Percentiles rank a stretch among this genome's conserved stretches.
phyloP scores from a whole-genome alignment of 2,329 filamentous ascomycete species.

The Beauveria scarabaeidicola region DNA sequence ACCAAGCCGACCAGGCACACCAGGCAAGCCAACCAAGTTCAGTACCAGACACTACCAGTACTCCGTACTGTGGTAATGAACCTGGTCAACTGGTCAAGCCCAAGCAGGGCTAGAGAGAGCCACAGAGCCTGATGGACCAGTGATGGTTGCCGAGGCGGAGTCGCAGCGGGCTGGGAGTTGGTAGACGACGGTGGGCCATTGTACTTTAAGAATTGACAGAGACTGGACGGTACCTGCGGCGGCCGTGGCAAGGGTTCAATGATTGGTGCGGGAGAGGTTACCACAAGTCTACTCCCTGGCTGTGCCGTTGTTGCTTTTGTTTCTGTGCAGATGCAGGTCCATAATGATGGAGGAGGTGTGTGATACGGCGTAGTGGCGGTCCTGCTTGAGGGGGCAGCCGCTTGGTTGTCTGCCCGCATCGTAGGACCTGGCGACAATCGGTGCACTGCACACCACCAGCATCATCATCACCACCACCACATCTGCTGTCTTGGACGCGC shows the following conservation, averaged over 20 bases:
- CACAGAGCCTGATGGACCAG: not conserved
- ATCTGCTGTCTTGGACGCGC: not conserved
- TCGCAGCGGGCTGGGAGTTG: not conserved
- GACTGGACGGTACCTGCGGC: slow-evolving; percentile 7
- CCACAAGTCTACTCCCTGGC: not conserved
- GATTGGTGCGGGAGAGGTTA: not conserved
- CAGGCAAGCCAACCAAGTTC: not conserved
- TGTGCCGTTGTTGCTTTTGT: slow-evolving; percentile 8
- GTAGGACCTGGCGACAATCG: not conserved
- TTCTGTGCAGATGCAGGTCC: not conserved
- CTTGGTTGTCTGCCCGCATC: not conserved
- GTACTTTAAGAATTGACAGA: slow-evolving; percentile 7
- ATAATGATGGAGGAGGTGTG: slow-evolving; percentile 1
- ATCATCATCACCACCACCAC: not conserved
- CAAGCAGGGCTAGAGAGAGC: not conserved
- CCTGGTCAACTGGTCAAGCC: not conserved
- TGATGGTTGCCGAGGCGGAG: slow-evolving; percentile 8
- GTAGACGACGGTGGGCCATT: slow-evolving; percentile 4
- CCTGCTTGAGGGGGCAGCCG: not conserved
- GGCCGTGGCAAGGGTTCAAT: not conserved
- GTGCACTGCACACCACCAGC: not conserved
- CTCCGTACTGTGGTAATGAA: not conserved
- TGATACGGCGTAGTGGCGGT: not conserved
- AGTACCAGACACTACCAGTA: too few relatives aligned
- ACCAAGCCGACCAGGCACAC: not conserved